Conservation (phyloP, 2,329 filamentous ascomycete genomes). For the Colletotrichum kahawae region DNA sequence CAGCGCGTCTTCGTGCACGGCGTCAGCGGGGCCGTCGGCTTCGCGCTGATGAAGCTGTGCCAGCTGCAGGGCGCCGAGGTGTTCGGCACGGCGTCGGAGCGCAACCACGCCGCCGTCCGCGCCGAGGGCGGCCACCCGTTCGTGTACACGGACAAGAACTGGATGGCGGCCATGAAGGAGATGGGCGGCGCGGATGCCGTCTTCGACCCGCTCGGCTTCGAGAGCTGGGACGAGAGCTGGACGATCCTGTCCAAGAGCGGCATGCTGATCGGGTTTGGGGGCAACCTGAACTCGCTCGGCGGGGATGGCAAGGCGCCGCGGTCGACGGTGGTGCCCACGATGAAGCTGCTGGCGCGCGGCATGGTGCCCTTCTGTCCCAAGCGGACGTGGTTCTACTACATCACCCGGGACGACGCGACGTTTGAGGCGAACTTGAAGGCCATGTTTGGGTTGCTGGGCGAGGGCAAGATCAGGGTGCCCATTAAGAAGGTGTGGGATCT, state of each 20-base stretch:
- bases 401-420: slow-evolving; percentile 36
- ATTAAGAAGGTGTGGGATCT: slow-evolving; percentile 46
- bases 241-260: slow-evolving; percentile 44
- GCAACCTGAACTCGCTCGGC: slow-evolving; percentile 36
- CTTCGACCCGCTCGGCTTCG: slow-evolving; percentile 54
- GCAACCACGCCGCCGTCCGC: slow-evolving; percentile 47
- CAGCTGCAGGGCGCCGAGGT: slow-evolving; percentile 48
- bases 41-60: slow-evolving; percentile 45
- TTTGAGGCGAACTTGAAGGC: slow-evolving; percentile 35
- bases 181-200: slow-evolving; percentile 52
- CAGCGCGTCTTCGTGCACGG: slow-evolving; percentile 56
- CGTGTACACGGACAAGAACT: slow-evolving; percentile 52
- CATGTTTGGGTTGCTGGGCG: slow-evolving; percentile 34
- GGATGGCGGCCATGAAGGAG: slow-evolving; percentile 49
- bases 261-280: slow-evolving; percentile 43
- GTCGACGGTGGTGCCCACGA: slow-evolving; percentile 32
- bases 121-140: slow-evolving; percentile 46
- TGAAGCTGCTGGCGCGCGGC: slow-evolving; percentile 36
- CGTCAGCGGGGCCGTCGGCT: slow-evolving; percentile 54
- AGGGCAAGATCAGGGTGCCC: slow-evolving; percentile 36
- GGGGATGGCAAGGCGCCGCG: slow-evolving; percentile 33
- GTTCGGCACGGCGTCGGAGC: slow-evolving; percentile 52
- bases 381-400: slow-evolving; percentile 39
- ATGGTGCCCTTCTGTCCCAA: slow-evolving; percentile 24
- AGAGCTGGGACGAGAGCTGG: slow-evolving; percentile 56